phyloP scores from a whole-genome alignment of 192 early-diverging fungal species.

The Podila epigama region DNA sequence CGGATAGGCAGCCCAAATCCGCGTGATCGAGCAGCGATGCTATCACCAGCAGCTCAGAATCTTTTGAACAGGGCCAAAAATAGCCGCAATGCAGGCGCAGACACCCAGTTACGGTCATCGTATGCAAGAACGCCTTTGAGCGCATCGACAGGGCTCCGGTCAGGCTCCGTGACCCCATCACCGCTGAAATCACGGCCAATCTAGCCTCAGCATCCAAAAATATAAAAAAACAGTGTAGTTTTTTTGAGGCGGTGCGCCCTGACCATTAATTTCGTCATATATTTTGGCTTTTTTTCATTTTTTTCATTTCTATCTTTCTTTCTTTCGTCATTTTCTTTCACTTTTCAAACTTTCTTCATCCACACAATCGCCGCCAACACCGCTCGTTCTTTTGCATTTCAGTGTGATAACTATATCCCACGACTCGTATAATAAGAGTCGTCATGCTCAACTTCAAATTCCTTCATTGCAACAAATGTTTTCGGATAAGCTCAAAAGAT shows the following conservation, averaged over 20 bases:
- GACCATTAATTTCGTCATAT: background rate
- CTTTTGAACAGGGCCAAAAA: constrained; percentile 26
- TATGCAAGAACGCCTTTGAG: constrained; percentile 9
- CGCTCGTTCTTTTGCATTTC: background rate
- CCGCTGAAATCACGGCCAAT: constrained; percentile 9
- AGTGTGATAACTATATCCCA: no score
- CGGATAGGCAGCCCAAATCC: constrained; percentile 37
- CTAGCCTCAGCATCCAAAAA: no score
- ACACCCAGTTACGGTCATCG: constrained; percentile 46
- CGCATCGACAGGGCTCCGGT: background rate
- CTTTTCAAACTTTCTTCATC: background rate
- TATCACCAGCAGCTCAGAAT: constrained; percentile 49
- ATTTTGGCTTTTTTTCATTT: background rate
- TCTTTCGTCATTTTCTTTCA: background rate
- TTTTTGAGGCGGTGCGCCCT: background rate
- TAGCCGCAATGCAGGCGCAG: constrained; percentile 12
- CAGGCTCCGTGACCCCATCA: constrained; percentile 18
- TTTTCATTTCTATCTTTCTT: background rate
- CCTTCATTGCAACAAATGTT: constrained; percentile 42
- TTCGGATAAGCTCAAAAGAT: constrained; percentile 2
- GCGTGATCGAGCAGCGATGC: constrained; percentile 30
- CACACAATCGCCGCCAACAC: background rate
- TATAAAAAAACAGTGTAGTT: background rate
- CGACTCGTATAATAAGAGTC: no score
- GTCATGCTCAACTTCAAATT: constrained; percentile 7